Conservation (phyloP, 305 asterid species). For the Striga hermonthica region DNA sequence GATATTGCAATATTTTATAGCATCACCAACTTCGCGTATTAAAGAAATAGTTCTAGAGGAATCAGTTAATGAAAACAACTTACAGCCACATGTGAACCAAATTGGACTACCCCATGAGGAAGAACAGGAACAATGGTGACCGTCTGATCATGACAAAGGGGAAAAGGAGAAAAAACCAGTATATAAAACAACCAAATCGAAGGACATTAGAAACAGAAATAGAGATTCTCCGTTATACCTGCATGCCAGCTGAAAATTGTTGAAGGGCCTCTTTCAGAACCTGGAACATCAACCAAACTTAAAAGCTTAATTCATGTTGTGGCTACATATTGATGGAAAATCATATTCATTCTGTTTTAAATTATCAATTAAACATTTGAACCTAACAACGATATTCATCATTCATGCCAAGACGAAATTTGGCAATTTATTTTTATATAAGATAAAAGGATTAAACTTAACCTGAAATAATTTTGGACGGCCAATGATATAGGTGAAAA, state of each 20-base stretch:
- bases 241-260: constrained; percentile 72
- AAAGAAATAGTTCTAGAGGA: background rate
- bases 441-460: no score
- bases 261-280: constrained; percentile 54
- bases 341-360: background rate
- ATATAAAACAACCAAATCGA: constrained; percentile 16
- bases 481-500: no score
- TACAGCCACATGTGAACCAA: constrained; percentile 61
- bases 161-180: constrained; percentile 3
- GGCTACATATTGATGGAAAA: constrained; percentile 5
- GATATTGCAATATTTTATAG: constrained; percentile 17
- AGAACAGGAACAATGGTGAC: constrained; percentile 68
- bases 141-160: constrained; percentile 45
- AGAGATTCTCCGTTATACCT: constrained; percentile 39
- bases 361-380: background rate
- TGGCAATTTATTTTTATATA: no score
- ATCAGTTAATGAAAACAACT: constrained; percentile 27
- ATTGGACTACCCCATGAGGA: constrained; percentile 79
- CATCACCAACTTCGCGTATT: background rate
- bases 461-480: no score
- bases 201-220: constrained; percentile 2
- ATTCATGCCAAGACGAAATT: no score
- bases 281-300: constrained; percentile 33
- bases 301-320: constrained; percentile 18
- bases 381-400: no score